Evolutionary conservation across 2,329 filamentous ascomycete species (phyloP).

Genomic region (Endoconidiophora polonica): DNA sequence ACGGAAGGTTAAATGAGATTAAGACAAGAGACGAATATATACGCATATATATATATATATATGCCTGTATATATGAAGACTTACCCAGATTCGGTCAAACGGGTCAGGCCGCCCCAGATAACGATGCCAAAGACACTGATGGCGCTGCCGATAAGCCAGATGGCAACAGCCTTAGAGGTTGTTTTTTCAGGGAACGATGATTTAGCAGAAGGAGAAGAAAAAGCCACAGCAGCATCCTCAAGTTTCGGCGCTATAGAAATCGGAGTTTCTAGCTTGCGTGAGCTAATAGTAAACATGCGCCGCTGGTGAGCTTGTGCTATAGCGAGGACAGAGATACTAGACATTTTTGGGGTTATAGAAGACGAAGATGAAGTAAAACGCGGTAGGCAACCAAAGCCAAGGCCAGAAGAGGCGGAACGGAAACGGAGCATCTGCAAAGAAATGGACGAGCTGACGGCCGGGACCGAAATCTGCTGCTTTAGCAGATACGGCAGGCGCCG

Average conservation of each 20-base stretch:
- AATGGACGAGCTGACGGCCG: constrained; percentile 2
- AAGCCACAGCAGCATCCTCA: neutral
- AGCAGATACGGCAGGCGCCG: constrained; percentile 10
- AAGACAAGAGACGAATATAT: neutral
- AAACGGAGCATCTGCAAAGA: constrained; percentile 1
- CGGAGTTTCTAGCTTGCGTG: constrained; percentile 1
- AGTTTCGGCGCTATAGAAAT: neutral
- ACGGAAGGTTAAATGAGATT: neutral
- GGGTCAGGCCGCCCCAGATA: constrained; percentile 81
- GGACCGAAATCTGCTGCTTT: neutral
- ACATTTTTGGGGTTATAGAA: neutral
- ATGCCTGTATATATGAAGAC: constrained; percentile 12
- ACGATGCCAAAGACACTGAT: constrained; percentile 94
- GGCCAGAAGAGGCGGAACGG: no score
- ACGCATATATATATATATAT: neutral
- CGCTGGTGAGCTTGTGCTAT: constrained; percentile 2
- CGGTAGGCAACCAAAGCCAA: no score
- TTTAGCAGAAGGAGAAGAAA: constrained; percentile 4
- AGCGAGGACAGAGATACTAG: neutral
- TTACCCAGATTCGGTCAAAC: constrained; percentile 90
- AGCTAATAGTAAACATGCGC: constrained; percentile 9
- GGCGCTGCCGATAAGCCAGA: constrained; percentile 85
- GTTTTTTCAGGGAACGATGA: constrained; percentile 38
- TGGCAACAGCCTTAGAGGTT: constrained; percentile 62
- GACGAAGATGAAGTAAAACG: neutral